Evolutionary conservation across 192 early-diverging fungal genomes (phyloP).

Genomic region (Coemansia sp.): DNA sequence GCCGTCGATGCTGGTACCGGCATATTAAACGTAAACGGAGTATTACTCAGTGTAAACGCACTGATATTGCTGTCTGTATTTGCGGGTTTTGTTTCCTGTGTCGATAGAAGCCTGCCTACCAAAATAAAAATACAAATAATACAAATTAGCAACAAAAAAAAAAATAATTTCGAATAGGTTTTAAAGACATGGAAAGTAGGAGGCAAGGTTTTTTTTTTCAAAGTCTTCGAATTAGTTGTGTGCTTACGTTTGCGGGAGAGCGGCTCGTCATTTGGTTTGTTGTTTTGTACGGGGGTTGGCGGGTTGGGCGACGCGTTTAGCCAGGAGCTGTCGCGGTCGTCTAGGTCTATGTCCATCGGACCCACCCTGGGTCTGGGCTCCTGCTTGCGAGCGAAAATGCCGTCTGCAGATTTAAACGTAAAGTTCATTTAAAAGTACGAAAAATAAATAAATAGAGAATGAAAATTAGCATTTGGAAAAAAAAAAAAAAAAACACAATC

Average conservation of each 20-base stretch:
- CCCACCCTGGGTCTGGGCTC: slow-evolving; percentile 22
- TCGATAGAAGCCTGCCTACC: slow-evolving; percentile 17
- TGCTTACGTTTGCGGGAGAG: slow-evolving; percentile 26
- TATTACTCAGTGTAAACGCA: slow-evolving; percentile 15
- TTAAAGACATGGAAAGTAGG: no score
- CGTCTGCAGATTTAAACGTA: slow-evolving; percentile 33
- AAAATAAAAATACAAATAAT: not conserved
- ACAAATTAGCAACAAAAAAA: no score
- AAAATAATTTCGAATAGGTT: no score
- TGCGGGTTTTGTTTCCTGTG: not conserved
- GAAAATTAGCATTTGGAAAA: not conserved
- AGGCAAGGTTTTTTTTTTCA: no score
- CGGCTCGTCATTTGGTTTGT: slow-evolving; percentile 13
- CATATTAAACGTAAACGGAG: slow-evolving; percentile 48
- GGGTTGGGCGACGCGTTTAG: slow-evolving; percentile 18
- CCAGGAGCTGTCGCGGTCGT: slow-evolving; percentile 44
- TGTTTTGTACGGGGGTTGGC: not conserved
- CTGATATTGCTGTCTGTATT: not conserved
- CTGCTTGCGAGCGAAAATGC: slow-evolving; percentile 12
- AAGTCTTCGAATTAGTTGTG: no score
- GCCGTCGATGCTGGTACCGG: not conserved
- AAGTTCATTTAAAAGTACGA: slow-evolving; percentile 21
- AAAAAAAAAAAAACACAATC: not conserved
- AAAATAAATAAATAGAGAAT: not conserved
- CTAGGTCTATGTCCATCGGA: slow-evolving; percentile 49